Conservation (phyloP, 2,329 filamentous ascomycete species). For the Trematosphaeria pertusa region DNA sequence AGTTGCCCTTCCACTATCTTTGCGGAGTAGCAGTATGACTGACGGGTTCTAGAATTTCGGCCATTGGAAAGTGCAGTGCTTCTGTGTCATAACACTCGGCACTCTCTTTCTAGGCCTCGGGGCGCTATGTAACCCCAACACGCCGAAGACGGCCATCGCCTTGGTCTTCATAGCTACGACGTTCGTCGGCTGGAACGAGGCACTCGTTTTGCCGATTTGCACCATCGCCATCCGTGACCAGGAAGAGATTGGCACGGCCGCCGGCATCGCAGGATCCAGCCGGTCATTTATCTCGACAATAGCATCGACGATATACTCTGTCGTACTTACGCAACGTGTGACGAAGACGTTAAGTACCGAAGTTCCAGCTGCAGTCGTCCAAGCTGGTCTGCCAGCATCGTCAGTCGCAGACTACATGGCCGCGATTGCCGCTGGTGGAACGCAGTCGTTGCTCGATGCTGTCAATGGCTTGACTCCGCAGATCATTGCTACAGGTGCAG, state of each 20-base stretch:
- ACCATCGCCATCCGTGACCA: constrained; percentile 25
- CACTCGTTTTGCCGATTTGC: constrained; percentile 17
- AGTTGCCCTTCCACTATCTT: not conserved
- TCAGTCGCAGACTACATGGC: constrained; percentile 43
- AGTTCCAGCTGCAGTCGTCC: constrained; percentile 44
- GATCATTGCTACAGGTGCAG: constrained; percentile 40
- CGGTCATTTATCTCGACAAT: constrained; percentile 22
- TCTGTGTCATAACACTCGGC: constrained; percentile 15
- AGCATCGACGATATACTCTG: constrained; percentile 45
- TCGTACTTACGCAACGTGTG: constrained; percentile 50
- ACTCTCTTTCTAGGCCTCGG: constrained; percentile 14
- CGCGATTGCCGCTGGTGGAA: constrained; percentile 34
- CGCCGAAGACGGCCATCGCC: constrained; percentile 15
- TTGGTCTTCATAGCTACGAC: constrained; percentile 22
- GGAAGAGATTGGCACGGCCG: constrained; percentile 23
- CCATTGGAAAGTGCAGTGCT: constrained; percentile 16
- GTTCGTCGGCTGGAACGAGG: constrained; percentile 22
- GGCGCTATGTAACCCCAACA: constrained; percentile 18
- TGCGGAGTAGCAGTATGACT: not conserved
- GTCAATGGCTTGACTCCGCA: constrained; percentile 41
- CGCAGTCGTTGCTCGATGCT: constrained; percentile 28
- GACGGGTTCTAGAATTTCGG: constrained; percentile 9
- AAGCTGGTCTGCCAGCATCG: constrained; percentile 46
- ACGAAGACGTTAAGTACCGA: constrained; percentile 44
- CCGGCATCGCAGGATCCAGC: constrained; percentile 20